A percentile compares a stretch with the other conserved stretches of the same genome.
These are phyloP conservation scores for Hirsutella minnesotensis DNA, from an alignment of 2,329 filamentous ascomycete species.

Conservation along the genomic window DNA sequence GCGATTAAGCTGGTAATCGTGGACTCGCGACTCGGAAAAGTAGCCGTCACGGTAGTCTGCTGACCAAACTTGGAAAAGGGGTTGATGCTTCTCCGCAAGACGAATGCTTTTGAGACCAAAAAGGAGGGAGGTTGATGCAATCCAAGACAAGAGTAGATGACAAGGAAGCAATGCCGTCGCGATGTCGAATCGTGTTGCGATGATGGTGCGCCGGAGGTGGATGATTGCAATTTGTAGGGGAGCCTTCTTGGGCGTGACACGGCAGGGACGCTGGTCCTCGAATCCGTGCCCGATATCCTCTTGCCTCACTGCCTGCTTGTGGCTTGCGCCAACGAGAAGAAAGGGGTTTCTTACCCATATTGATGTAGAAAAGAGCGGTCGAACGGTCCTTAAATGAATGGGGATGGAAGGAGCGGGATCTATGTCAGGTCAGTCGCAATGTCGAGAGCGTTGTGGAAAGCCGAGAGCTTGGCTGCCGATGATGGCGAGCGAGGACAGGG, in stretches of 20 bases:
- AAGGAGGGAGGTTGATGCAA: conserved; percentile 10
- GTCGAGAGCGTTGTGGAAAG: conserved; percentile 5
- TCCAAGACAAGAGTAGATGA: conserved; percentile 36
- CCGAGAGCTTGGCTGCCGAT: conserved; percentile 1
- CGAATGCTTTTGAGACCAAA: conserved; percentile 18
- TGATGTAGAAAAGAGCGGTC: conserved; percentile 25
- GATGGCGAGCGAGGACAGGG: not conserved
- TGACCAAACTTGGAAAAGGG: not conserved
- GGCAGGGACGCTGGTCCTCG: conserved; percentile 9
- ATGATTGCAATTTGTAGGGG: conserved; percentile 4
- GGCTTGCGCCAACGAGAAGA: conserved; percentile 11
- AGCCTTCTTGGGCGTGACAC: conserved; percentile 3
- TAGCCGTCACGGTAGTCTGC: conserved; percentile 12
- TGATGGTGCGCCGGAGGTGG: conserved; percentile 9
- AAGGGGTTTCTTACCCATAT: conserved; percentile 29
- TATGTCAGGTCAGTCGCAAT: conserved; percentile 15
- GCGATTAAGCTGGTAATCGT: conserved; percentile 20
- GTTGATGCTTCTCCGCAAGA: conserved; percentile 11
- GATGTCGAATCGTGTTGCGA: conserved; percentile 16
- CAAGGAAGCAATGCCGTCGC: conserved; percentile 23
- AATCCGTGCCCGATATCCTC: conserved; percentile 8
- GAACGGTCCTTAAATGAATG: conserved; percentile 14
- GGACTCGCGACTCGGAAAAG: not conserved
- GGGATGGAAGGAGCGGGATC: conserved; percentile 18
- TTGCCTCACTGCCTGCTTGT: conserved; percentile 13